phyloP scores from a whole-genome alignment of 805 yeast species.

The Yarrowia bubula region DNA sequence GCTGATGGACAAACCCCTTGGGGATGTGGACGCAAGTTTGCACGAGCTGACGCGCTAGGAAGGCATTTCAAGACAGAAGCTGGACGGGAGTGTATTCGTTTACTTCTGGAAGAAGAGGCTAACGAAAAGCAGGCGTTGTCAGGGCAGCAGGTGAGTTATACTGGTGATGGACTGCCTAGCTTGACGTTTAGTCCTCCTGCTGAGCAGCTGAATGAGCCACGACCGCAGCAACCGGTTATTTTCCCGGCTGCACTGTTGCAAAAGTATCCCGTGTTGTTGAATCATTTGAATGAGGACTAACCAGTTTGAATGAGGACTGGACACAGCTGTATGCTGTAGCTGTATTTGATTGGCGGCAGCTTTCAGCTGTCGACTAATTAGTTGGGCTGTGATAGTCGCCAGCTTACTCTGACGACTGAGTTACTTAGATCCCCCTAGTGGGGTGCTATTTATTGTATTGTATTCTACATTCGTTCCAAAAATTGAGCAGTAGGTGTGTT shows the following conservation, averaged over 20 bases:
- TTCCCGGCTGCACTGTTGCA: constrained; percentile 33
- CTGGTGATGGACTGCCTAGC: constrained; percentile 30
- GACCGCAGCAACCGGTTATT: constrained; percentile 3
- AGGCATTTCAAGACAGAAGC: constrained; percentile 75
- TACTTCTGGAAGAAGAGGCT: constrained; percentile 57
- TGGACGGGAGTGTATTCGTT: constrained; percentile 66
- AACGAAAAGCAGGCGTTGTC: constrained; percentile 15
- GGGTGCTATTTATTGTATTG: constrained; percentile 21
- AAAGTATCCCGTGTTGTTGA: constrained; percentile 33
- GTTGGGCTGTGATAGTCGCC: no score
- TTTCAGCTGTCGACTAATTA: no score
- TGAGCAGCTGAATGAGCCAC: constrained; percentile 4
- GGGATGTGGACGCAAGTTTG: constrained; percentile 76
- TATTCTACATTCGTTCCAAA: constrained; percentile 22
- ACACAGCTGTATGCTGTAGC: no score
- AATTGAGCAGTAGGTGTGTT: no score
- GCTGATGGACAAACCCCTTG: constrained; percentile 58
- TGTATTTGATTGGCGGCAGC: no score
- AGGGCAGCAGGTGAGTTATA: neutral
- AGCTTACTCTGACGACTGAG: no score
- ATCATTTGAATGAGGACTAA: constrained; percentile 19
- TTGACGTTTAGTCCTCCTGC: constrained; percentile 32
- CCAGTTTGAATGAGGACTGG: no score
- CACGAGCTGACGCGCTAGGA: constrained; percentile 73
- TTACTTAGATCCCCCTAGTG: constrained; percentile 21